Evolutionary conservation across 2,329 filamentous ascomycete genomes (phyloP).

Genomic region (Chrysoporthe cubensis): DNA sequence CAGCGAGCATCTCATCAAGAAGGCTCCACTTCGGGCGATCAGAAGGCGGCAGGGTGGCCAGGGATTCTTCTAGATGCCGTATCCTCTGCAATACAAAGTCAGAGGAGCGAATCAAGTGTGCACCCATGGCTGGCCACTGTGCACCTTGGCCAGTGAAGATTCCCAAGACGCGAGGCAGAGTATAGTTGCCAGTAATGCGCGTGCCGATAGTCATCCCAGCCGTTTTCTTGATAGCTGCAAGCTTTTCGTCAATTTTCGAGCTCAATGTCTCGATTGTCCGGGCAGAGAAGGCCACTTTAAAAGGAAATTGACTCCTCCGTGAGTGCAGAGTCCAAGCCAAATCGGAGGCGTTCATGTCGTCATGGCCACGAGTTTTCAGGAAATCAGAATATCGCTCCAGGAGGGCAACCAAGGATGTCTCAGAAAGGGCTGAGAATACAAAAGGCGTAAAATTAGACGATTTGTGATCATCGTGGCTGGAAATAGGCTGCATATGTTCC

Average conservation of each 20-base stretch:
- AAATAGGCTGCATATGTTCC: background rate
- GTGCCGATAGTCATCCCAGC: background rate
- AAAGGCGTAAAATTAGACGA: slow-evolving; percentile 31
- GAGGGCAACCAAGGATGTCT: slow-evolving; percentile 35
- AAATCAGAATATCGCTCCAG: slow-evolving; percentile 31
- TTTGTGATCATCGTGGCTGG: background rate
- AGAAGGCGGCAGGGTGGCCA: slow-evolving; percentile 5
- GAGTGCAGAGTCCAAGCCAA: slow-evolving; percentile 35
- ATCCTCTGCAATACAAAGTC: background rate
- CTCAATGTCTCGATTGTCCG: background rate
- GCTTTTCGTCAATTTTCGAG: background rate
- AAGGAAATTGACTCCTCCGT: slow-evolving; percentile 34
- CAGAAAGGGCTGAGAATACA: slow-evolving; percentile 39
- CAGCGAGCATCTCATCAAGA: slow-evolving; percentile 15
- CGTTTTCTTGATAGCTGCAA: background rate
- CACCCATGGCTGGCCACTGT: slow-evolving; percentile 41
- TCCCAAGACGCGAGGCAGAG: slow-evolving; percentile 1
- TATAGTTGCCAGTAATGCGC: background rate
- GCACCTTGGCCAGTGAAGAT: slow-evolving; percentile 43
- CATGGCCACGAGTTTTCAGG: slow-evolving; percentile 25
- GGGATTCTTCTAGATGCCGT: slow-evolving; percentile 5
- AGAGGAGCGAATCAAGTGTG: slow-evolving; percentile 37
- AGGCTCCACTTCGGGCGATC: slow-evolving; percentile 24
- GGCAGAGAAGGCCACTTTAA: slow-evolving; percentile 34
- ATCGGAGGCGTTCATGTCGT: slow-evolving; percentile 24